Evolutionary conservation across 176 grass and related monocot species (phyloP).

Genomic region (Eremochloa ophiuroides): DNA sequence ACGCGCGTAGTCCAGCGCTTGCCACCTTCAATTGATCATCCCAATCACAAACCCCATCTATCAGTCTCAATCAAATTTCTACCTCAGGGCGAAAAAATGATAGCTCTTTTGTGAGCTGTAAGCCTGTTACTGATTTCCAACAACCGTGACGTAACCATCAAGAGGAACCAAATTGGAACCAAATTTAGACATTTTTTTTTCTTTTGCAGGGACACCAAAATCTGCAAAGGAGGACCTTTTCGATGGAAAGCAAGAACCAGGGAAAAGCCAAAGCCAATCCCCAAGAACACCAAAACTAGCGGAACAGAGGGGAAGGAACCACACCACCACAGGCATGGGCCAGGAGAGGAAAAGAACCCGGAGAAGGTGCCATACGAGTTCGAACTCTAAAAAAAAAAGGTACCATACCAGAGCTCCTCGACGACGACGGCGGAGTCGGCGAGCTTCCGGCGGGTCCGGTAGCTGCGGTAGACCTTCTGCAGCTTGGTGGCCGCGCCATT

Average conservation of each 20-base stretch:
- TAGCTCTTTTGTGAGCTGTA: background rate
- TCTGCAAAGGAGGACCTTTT: background rate
- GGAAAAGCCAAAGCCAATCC: background rate
- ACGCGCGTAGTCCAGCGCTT: conserved; percentile 61
- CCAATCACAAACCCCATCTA: background rate
- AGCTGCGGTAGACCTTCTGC: conserved; percentile 95
- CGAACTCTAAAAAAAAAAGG: too few relatives aligned
- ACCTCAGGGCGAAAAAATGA: background rate
- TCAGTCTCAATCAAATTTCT: background rate
- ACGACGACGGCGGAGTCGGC: conserved; percentile 94
- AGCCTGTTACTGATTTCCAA: background rate
- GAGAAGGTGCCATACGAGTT: too few relatives aligned
- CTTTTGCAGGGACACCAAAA: background rate
- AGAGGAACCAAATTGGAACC: background rate
- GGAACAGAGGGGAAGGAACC: background rate
- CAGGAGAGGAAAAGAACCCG: background rate
- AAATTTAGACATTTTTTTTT: background rate
- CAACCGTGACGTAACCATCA: background rate
- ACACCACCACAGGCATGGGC: background rate
- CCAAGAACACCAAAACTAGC: background rate
- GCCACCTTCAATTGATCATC: conserved; percentile 58
- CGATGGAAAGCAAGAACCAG: background rate
- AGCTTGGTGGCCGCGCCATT: conserved; percentile 77
- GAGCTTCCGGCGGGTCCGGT: conserved; percentile 83
- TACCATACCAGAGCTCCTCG: conserved; percentile 83